Conservation (phyloP, 441 rosid genomes). For the Adansonia gregorii region DNA sequence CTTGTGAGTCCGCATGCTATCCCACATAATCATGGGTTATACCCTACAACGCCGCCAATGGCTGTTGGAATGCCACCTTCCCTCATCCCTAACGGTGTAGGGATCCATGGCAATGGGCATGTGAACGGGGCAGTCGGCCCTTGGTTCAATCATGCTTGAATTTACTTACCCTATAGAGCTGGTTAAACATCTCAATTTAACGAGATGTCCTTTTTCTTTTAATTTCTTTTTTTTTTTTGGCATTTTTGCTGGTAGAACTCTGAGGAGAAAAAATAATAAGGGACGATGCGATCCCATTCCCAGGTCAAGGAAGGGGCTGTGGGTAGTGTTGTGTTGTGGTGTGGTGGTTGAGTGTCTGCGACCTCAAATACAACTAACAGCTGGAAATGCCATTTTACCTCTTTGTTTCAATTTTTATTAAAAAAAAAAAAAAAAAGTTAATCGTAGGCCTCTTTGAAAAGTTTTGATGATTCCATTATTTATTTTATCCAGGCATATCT, state of each 20-base stretch:
- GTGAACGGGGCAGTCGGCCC: conserved; percentile 80
- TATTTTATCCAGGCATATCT: background rate
- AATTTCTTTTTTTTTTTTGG: conserved; percentile 30
- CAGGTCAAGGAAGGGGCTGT: conserved; percentile 27
- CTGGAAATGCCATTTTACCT: conserved; percentile 44
- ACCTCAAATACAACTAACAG: conserved; percentile 51
- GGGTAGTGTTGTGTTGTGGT: background rate
- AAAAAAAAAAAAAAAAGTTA: background rate
- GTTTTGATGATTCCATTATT: background rate
- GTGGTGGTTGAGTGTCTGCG: conserved; percentile 25
- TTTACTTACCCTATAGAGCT: conserved; percentile 10
- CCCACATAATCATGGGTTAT: conserved; percentile 73
- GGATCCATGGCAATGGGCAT: conserved; percentile 77
- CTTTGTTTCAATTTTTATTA: conserved; percentile 20
- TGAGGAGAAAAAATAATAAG: conserved; percentile 24
- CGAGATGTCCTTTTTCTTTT: conserved; percentile 31
- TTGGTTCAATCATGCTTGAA: conserved; percentile 78
- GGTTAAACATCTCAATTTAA: conserved; percentile 31
- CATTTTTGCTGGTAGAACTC: conserved; percentile 47
- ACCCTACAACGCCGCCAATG: conserved; percentile 64
- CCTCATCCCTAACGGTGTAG: conserved; percentile 72
- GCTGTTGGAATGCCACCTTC: conserved; percentile 80
- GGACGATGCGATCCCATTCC: background rate
- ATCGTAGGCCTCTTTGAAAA: conserved; percentile 33
- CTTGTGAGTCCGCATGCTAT: conserved; percentile 60